Conservation (phyloP, 2,329 filamentous ascomycete genomes). For the Didymosphaeria variabile region DNA sequence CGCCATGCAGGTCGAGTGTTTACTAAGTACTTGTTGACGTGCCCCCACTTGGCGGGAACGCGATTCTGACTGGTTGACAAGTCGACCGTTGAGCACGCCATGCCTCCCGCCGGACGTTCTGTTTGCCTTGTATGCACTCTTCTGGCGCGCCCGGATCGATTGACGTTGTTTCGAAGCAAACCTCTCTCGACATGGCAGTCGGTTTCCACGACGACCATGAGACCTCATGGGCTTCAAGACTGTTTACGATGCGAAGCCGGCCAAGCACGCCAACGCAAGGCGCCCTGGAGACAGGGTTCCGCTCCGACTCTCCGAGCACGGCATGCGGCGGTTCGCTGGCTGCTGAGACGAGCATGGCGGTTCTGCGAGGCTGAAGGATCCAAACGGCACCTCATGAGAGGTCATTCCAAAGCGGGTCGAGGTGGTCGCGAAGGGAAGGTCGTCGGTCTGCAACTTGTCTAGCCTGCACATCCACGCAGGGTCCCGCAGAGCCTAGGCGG, state of each 20-base stretch:
- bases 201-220: not conserved
- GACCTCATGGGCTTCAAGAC: constrained; percentile 1
- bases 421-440: constrained; percentile 6
- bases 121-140: not conserved
- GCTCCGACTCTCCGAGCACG: not conserved
- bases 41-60: not conserved
- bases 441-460: not conserved
- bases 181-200: not conserved
- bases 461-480: not conserved
- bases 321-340: constrained; percentile 5
- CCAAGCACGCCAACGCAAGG: constrained; percentile 6
- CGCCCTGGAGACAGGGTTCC: not conserved
- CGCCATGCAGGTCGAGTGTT: constrained; percentile 9
- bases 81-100: not conserved
- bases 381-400: not conserved
- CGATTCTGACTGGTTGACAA: not conserved
- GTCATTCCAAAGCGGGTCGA: constrained; percentile 1
- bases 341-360: not conserved
- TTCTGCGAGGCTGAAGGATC: not conserved
- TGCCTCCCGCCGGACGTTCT: not conserved
- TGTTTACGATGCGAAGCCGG: constrained; percentile 5
- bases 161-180: not conserved
- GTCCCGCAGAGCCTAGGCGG: not conserved
- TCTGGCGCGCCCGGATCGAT: not conserved
- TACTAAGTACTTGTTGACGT: not conserved